Base-by-base conservation (phyloP, 2,329 filamentous ascomycete species). In the Alternaria gansuensis region DNA sequence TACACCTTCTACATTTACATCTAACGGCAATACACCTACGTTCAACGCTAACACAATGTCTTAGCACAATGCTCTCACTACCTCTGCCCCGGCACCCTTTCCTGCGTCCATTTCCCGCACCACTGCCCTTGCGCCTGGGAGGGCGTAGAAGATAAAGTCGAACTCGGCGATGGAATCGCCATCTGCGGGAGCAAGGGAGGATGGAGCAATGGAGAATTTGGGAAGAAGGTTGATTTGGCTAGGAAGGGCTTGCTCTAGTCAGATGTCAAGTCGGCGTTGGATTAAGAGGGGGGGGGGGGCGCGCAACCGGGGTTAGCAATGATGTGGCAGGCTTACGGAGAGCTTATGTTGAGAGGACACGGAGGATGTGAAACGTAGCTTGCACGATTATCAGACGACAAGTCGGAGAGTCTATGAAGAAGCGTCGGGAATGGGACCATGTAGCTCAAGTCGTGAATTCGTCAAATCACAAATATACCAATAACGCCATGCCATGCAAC, bases 91-190 rank as follows among this genome's bases (percentile, higher is more conserved):
- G 92, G 92, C 65, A 98, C 95, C 0, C 86, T 99, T 60, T 91
- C 93, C 34, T 99, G 95, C 81, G 95, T 99, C 6, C 90, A 96
- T 76, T 95, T 96, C 81, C 93, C 95, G 1, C 94, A 98, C 77
- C 95, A 99, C 80, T 99, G 95, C 79, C 95, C 95, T 28, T 99
- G 95, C 80, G 84, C 92, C 2, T 96, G 91, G 83, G 77, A 84
- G 68, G 60, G 84, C 81, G 72, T 88, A 80, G 77, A 92, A 79
- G 69, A 88, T 79, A 79, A 91, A 84, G 74, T 88, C 77, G 83
- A 92, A 87, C 77, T 92, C 80, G 86, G 83, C 5, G 90, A 93
- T 4, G 91, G 91, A 0, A 87, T 87, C 66, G 85, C 89, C 39
- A 81, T 93, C 45, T 95, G 91, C 71, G 82, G 90, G 0, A 91